These are phyloP conservation scores for Trichoderma orchidacearum DNA, from an alignment of 495 filamentous ascomycete species.

Conservation along the genomic window DNA sequence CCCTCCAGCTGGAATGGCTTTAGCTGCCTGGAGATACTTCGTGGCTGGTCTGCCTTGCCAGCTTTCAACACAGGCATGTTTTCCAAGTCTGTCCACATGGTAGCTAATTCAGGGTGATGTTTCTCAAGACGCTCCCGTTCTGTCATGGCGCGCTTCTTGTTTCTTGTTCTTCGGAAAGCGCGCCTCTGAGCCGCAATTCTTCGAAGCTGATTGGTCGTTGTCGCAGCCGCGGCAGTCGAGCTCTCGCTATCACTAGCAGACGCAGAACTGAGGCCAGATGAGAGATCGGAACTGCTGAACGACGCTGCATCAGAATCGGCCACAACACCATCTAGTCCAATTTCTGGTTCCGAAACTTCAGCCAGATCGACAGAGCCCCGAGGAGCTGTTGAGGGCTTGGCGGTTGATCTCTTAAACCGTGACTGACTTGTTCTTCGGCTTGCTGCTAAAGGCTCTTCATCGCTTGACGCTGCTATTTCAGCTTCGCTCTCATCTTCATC, in stretches of 20 bases:
- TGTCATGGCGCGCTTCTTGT: conserved; percentile 10
- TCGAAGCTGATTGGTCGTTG: neutral
- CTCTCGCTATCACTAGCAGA: neutral
- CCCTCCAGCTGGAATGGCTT: conserved; percentile 92
- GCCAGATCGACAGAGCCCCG: neutral
- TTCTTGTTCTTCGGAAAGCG: conserved; percentile 12
- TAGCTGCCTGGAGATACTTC: conserved; percentile 61
- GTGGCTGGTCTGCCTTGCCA: conserved; percentile 58
- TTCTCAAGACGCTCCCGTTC: conserved; percentile 39
- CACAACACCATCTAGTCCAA: neutral
- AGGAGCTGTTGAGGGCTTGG: neutral
- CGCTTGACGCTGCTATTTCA: neutral
- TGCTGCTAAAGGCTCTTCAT: neutral
- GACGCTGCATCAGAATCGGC: no score
- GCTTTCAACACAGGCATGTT: conserved; percentile 50
- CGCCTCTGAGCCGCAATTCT: conserved; percentile 9
- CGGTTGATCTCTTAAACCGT: neutral
- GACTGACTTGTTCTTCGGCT: neutral
- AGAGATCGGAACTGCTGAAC: neutral
- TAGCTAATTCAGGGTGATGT: conserved; percentile 61
- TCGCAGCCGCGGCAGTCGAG: neutral
- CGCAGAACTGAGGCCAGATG: neutral
- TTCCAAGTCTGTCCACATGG: conserved; percentile 73
- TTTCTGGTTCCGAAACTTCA: neutral
- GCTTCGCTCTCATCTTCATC: neutral